phyloP scores from a whole-genome alignment of 129 eudicot genomes.

The Flaveria brownii region DNA sequence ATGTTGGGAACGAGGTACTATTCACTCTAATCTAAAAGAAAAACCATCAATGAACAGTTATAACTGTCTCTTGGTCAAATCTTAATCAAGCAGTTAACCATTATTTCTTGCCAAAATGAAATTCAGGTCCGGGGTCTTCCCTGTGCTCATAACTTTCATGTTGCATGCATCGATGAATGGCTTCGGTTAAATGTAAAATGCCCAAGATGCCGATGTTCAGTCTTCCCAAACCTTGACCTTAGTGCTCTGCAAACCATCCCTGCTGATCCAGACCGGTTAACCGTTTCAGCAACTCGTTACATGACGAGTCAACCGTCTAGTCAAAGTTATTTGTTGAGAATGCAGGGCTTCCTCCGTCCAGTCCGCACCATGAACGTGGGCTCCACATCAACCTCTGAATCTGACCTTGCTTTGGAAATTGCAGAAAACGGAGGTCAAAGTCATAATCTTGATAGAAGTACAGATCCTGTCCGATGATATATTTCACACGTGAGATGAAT shows the following conservation, averaged over 20 bases:
- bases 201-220: constrained; percentile 96
- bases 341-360: constrained; percentile 83
- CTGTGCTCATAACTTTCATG: constrained; percentile 98
- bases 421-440: constrained; percentile 56
- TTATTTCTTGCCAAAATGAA: constrained; percentile 22
- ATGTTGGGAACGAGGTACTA: constrained; percentile 85
- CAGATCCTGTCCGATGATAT: constrained; percentile 37
- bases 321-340: constrained; percentile 70
- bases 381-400: constrained; percentile 35
- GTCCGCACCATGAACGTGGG: constrained; percentile 56
- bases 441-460: constrained; percentile 16
- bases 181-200: constrained; percentile 93
- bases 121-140: constrained; percentile 94
- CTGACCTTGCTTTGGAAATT: constrained; percentile 48
- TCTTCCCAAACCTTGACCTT: constrained; percentile 95
- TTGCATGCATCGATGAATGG: constrained; percentile 98
- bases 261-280: constrained; percentile 58
- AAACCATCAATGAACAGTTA: not conserved
- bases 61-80: not conserved
- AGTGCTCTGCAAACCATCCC: constrained; percentile 85
- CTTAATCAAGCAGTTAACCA: not conserved
- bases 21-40: not conserved
- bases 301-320: constrained; percentile 73
- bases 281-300: constrained; percentile 66
- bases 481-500: not conserved